Base-by-base conservation (phyloP, 306 rosid genomes). In the Inga leiocalycina region DNA sequence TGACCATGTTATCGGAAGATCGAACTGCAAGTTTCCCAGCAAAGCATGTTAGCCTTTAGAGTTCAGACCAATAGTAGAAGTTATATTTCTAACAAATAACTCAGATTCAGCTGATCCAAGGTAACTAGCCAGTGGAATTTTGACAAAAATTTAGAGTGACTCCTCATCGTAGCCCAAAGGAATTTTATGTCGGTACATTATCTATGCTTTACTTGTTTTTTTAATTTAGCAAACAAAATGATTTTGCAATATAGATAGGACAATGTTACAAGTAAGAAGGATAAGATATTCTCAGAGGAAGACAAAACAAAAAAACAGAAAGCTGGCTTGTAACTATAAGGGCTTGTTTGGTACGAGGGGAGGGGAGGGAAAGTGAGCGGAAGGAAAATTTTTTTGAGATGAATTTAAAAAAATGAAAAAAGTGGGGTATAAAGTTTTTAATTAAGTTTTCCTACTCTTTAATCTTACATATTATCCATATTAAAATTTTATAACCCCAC, bases 1-100 rank as follows among this genome's bases (percentile, higher is more conserved):
- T 52, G 98, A 76, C 99, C 99, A 93, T 2, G 99, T 90, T 61
- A 90, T 92, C 16, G 99, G 94, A 81, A 93, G 98, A 85, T 88
- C 84, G 84, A 96, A 92, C 99, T 96, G 84, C 88, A 85, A 75
- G 71, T 39, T 68, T 80, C 85, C 24, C 82, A 82, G 78, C 64
- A 74, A 24, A 82, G 83, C 37, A 64, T 16, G 12, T 86, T 22
- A 83, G 77, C 66, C 77, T 62, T 62, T 11, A 62, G 68, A 27
- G 41, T 75, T 67, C 24, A 51, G 41, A 76, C 27, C 72, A 74
- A 81, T 48, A 49, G 76, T 57, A 67, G 27, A 39, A 79, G 19
- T 49, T 30, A 65, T 0, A 68, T n/a, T 43, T 48, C 43, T 46
- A 57, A n/a, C 62, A 52, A 39, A 82, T 67, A 66, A 49, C 71